Evolutionary conservation across 495 filamentous ascomycete species (phyloP), one percentile per base, ranked within the genome.

Genomic region (Neurospora sp.): DNA sequence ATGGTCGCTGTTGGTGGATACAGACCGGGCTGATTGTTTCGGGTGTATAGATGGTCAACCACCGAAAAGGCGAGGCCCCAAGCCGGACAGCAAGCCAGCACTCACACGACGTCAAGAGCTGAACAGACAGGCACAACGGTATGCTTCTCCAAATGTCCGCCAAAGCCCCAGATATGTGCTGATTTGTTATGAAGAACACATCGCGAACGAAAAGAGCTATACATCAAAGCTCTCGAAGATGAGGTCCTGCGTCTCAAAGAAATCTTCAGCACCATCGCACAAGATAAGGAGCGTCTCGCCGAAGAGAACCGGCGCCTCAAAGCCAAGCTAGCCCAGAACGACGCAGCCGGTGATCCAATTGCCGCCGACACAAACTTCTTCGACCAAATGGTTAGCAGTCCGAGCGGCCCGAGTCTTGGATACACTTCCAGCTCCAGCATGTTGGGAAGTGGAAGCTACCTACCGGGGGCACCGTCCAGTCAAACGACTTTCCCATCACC

Each of bases 81-180:
- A 99, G 77, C 96, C 96, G 37, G 96, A 98, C 80, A 96, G 93
- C 84, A 97, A 97, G 77, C 96, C 96, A 5, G 94, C 96, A 69
- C 82, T 96, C 76, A 99, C 94, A n/a, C 86, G 95, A 46, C 88
- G 94, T 69, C 96, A 99, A 78, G 96, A 99, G 79, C 83, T 98
- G 69, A 99, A 99, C 79, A 89, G 96, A 72, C 94, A 98, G 84
- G 96, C 96, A 38, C 96, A 99, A 82, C 91, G 95, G 94, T 96
- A 89, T 77, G 79, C 73, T 39, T 5, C 35, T 31, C 5, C 18
- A 27, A 38, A 10, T 41, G 11, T 72, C 14, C 40, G 3, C 14
- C 12, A 23, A 27, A 5, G 18, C 27, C 27, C 27, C 12, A 3
- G 42, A 39, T 37, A 5, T 4, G 2, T 72, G 31, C 31, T 71